phyloP scores from a whole-genome alignment of 441 rosid species.

The Adansonia madagascariensis region DNA sequence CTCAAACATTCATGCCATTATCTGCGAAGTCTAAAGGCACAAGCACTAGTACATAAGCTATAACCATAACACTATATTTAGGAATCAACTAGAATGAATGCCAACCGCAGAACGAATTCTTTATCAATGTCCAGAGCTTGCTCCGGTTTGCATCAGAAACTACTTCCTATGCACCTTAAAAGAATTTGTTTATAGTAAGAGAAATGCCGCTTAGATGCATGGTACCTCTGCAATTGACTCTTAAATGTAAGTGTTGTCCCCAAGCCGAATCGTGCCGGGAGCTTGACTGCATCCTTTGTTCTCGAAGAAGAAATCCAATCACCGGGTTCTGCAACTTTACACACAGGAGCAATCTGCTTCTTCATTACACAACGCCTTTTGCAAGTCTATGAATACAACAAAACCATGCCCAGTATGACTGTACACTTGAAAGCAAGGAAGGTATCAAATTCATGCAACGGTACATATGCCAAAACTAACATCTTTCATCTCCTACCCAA shows the following conservation, averaged over 20 bases:
- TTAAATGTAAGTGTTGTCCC: neutral
- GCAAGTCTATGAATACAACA: neutral
- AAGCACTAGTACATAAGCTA: neutral
- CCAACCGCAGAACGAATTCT: neutral
- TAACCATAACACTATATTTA: neutral
- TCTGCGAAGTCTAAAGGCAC: neutral
- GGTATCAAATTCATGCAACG: neutral
- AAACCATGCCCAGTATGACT: no score
- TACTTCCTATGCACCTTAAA: neutral
- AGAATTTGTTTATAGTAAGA: neutral
- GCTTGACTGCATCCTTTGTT: neutral
- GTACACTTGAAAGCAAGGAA: neutral
- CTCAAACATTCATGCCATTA: neutral
- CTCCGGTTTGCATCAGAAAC: neutral
- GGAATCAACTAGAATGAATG: constrained; percentile 2
- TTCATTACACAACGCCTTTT: neutral
- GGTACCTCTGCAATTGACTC: neutral
- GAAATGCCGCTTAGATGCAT: neutral
- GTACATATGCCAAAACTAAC: constrained; percentile 27
- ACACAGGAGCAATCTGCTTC: neutral
- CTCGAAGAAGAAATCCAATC: neutral
- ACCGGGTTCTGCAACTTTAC: neutral
- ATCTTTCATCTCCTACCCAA: constrained; percentile 73
- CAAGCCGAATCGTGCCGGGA: neutral
- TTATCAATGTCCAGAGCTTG: neutral